A percentile compares a stretch with the other conserved stretches of the same genome.
These are phyloP conservation scores for Colletotrichum orchidophilum DNA, from an alignment of 2,329 filamentous ascomycete genomes.

Conservation along the genomic window DNA sequence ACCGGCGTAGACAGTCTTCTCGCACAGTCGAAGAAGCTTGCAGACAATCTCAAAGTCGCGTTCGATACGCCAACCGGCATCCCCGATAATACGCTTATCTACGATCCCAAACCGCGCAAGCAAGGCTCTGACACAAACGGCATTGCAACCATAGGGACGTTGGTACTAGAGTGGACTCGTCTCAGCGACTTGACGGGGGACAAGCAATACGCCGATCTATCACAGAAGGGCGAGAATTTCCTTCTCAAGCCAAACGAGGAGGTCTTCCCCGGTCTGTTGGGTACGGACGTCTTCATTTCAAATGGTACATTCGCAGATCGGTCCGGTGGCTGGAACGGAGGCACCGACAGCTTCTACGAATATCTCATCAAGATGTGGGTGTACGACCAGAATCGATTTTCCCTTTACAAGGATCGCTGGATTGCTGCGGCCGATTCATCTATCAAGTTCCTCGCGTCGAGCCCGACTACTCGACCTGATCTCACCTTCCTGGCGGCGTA, in stretches of 20 bases:
- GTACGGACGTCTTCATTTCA: conserved; percentile 70
- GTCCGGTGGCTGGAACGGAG: conserved; percentile 79
- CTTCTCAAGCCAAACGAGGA: conserved; percentile 74
- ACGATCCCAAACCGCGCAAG: conserved; percentile 60
- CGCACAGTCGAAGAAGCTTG: conserved; percentile 73
- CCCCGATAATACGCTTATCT: conserved; percentile 74
- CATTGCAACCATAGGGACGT: conserved; percentile 78
- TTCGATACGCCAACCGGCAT: conserved; percentile 82
- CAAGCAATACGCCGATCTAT: conserved; percentile 70
- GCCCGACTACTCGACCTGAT: conserved; percentile 64
- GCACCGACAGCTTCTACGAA: conserved; percentile 85
- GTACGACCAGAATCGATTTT: conserved; percentile 75
- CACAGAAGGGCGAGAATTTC: conserved; percentile 74
- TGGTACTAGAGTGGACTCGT: conserved; percentile 86
- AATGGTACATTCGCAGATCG: conserved; percentile 75
- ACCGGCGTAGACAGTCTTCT: conserved; percentile 68
- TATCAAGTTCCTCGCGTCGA: conserved; percentile 78
- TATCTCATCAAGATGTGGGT: conserved; percentile 93
- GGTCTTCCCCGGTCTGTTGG: conserved; percentile 81
- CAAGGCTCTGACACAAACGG: conserved; percentile 69
- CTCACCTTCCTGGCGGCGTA: conserved; percentile 76
- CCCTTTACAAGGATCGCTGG: conserved; percentile 77
- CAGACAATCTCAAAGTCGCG: conserved; percentile 77
- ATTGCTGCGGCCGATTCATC: conserved; percentile 78
- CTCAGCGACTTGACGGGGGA: conserved; percentile 80